Evolutionary conservation across 768 basidiomycete species (phyloP).

Genomic region (Lyophyllum decastes): DNA sequence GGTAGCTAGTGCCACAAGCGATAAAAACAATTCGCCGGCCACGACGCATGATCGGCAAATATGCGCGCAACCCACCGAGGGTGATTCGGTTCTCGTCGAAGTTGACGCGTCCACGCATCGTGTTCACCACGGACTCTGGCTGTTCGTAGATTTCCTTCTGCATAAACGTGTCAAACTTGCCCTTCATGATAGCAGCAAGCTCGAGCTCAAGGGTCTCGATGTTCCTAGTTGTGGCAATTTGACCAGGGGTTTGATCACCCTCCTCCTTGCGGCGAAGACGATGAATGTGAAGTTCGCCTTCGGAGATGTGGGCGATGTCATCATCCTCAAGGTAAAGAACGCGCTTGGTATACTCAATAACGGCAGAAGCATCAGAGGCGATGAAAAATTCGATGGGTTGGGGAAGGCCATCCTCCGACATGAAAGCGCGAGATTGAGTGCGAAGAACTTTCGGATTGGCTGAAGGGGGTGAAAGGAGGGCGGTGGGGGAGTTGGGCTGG

Average conservation of each 20-base stretch:
- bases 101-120: constrained; percentile 99
- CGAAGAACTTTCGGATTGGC: constrained; percentile 80
- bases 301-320: constrained; percentile 96
- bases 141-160: constrained; percentile 99
- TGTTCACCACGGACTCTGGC: constrained; percentile 99
- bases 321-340: constrained; percentile 99
- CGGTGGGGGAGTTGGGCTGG: constrained; percentile 51
- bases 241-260: constrained; percentile 57
- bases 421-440: constrained; percentile 96
- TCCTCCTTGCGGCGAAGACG: constrained; percentile 91
- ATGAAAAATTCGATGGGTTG: constrained; percentile 99
- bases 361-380: constrained; percentile 94
- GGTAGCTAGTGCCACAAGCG: constrained; percentile 98
- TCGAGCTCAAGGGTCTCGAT: constrained; percentile 99
- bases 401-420: constrained; percentile 97
- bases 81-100: constrained; percentile 92
- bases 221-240: constrained; percentile 76
- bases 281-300: constrained; percentile 98
- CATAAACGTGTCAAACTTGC: constrained; percentile 99
- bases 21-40: constrained; percentile 94
- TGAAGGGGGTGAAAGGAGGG: constrained; percentile 66
- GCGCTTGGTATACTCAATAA: constrained; percentile 98
- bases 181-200: constrained; percentile 99
- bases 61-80: constrained; percentile 92
- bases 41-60: constrained; percentile 93